These are phyloP conservation scores for Raphidocelis subcapitata DNA, from an alignment of 139 green algal species.

Conservation along the genomic window DNA sequence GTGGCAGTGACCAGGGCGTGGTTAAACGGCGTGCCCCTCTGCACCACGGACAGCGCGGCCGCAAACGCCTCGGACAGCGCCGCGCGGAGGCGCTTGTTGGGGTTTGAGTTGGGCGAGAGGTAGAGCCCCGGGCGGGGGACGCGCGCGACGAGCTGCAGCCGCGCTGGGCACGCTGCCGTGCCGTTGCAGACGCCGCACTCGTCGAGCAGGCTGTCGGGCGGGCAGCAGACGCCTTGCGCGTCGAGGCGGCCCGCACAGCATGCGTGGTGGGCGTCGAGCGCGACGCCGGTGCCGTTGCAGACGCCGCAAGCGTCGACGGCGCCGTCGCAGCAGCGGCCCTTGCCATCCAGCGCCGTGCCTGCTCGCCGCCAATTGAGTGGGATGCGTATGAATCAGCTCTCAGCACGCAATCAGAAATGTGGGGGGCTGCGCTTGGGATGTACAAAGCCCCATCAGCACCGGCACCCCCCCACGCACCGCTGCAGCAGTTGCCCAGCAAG, in stretches of 20 bases:
- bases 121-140: slow-evolving; percentile 1
- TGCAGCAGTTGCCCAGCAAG: slow-evolving; percentile 9
- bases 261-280: slow-evolving; percentile 12
- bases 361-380: not conserved
- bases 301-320: slow-evolving; percentile 25
- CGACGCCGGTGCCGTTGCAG: slow-evolving; percentile 22
- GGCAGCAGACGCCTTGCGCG: slow-evolving; percentile 25
- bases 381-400: not conserved
- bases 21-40: slow-evolving; percentile 3
- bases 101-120: slow-evolving; percentile 5
- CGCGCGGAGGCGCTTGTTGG: slow-evolving; percentile 9
- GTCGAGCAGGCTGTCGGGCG: slow-evolving; percentile 9
- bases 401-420: not conserved
- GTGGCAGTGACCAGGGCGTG: not conserved
- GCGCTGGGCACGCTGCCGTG: slow-evolving; percentile 2
- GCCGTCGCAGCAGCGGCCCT: slow-evolving; percentile 21
- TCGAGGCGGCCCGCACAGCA: slow-evolving; percentile 28
- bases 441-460: not conserved
- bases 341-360: slow-evolving; percentile 12
- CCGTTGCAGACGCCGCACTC: slow-evolving; percentile 39
- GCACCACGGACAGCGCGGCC: not conserved
- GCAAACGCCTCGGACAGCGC: slow-evolving; percentile 1
- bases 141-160: not conserved
- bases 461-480: not conserved
- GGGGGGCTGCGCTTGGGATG: not conserved